Percentiles rank a stretch among this genome's conserved stretches.
Evolutionary conservation across 2,329 filamentous ascomycete species (phyloP).

Genomic region (Annulohypoxylon truncatum): DNA sequence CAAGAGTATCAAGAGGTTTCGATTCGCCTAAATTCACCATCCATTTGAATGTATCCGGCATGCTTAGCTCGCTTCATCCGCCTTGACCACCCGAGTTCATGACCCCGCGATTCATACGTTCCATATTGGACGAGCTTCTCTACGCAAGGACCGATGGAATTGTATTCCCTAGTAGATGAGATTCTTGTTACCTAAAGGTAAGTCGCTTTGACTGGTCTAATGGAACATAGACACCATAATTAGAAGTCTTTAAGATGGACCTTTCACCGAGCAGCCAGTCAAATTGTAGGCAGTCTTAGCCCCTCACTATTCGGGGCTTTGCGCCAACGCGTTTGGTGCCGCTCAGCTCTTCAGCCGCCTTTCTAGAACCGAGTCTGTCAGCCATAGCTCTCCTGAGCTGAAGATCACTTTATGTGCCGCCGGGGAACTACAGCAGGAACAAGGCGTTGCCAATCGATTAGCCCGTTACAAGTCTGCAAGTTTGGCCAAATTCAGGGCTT

Average conservation of each 20-base stretch:
- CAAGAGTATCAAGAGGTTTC: conserved; percentile 1
- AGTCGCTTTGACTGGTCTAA: conserved; percentile 13
- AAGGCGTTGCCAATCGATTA: conserved; percentile 2
- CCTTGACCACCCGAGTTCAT: conserved; percentile 8
- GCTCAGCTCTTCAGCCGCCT: conserved; percentile 20
- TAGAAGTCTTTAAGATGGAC: conserved; percentile 20
- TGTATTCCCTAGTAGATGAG: conserved; percentile 3
- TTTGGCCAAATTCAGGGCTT: not conserved
- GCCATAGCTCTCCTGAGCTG: not conserved
- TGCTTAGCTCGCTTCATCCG: conserved; percentile 14
- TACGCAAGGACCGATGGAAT: not conserved
- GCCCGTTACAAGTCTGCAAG: conserved; percentile 31
- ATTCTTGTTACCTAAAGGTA: not conserved
- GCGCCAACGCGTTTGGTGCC: not conserved
- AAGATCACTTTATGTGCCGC: conserved; percentile 7
- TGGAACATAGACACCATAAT: conserved; percentile 16
- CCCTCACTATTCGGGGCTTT: not conserved
- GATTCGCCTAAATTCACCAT: conserved; percentile 7
- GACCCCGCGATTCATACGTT: conserved; percentile 12
- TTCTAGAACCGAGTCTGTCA: not conserved
- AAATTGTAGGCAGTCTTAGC: not conserved
- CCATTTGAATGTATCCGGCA: conserved; percentile 17
- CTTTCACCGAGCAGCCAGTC: not conserved
- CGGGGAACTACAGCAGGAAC: not conserved
- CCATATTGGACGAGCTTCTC: not conserved